Conservation (phyloP, 768 basidiomycete species). For the Gymnopilus dilepis region DNA sequence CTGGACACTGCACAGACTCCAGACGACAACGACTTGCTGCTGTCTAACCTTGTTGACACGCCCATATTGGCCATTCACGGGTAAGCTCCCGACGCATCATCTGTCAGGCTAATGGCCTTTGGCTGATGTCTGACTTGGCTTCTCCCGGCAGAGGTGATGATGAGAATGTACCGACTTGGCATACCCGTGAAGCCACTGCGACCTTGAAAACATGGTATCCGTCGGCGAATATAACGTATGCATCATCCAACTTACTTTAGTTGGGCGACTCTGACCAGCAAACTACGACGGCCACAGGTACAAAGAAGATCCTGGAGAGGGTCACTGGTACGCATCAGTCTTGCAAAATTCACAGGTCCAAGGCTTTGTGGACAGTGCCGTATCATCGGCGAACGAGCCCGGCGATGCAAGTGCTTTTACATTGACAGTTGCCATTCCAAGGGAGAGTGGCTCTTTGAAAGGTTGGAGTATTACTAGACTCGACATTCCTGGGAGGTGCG, state of each 20-base stretch:
- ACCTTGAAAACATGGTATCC: constrained; percentile 63
- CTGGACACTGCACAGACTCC: constrained; percentile 76
- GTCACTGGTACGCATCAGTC: constrained; percentile 74
- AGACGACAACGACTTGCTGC: constrained; percentile 87
- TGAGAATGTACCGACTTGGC: constrained; percentile 88
- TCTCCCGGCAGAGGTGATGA: constrained; percentile 70
- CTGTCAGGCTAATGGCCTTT: neutral
- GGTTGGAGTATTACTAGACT: constrained; percentile 72
- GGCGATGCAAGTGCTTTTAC: constrained; percentile 52
- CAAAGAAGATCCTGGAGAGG: constrained; percentile 62
- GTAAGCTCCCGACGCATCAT: constrained; percentile 37
- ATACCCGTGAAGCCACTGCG: constrained; percentile 69
- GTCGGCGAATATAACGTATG: constrained; percentile 58
- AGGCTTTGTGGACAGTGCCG: constrained; percentile 53
- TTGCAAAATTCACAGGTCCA: constrained; percentile 60
- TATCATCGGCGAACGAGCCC: constrained; percentile 16
- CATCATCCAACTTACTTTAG: neutral
- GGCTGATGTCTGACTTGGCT: neutral
- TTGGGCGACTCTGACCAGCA: neutral
- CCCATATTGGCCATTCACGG: constrained; percentile 83
- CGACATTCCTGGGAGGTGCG: constrained; percentile 71
- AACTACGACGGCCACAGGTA: constrained; percentile 40
- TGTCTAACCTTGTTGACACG: constrained; percentile 75
- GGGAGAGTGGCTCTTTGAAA: constrained; percentile 70
- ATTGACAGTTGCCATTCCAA: constrained; percentile 72